phyloP scores from a whole-genome alignment of 2,329 filamentous ascomycete genomes.

The Lasiodiplodia gonubiensis region DNA sequence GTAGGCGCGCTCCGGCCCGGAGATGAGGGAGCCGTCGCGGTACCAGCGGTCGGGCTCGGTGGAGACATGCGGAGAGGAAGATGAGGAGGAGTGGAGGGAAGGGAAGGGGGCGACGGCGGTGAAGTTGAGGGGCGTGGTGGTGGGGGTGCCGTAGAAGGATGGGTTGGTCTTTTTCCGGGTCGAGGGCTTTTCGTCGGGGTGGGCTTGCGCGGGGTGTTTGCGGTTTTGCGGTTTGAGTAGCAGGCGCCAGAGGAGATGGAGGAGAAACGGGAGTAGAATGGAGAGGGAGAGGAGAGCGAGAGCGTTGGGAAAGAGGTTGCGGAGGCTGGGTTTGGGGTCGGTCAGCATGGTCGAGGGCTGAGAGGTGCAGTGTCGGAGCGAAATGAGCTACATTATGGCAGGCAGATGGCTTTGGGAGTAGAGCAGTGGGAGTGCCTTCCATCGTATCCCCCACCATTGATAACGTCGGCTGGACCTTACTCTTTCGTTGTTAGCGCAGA shows the following conservation, averaged over 20 bases:
- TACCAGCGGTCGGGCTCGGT: conserved; percentile 5
- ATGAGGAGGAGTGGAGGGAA: not conserved
- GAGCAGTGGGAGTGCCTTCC: not conserved
- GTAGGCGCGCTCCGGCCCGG: not conserved
- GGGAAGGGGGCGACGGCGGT: not conserved
- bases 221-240: not conserved
- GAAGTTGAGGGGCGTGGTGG: not conserved
- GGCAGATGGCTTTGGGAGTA: not conserved
- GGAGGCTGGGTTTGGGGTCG: not conserved
- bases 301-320: not conserved
- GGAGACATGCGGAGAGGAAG: not conserved
- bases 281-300: not conserved
- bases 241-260: not conserved
- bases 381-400: not conserved
- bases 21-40: conserved; percentile 4
- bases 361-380: not conserved
- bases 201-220: not conserved
- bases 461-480: not conserved
- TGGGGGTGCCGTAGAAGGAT: not conserved
- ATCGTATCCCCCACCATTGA: not conserved
- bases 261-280: not conserved
- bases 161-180: not conserved
- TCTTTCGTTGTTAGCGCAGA: not conserved
- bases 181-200: not conserved
- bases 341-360: not conserved